These are phyloP conservation scores for Telopea speciosissima DNA, from an alignment of 177 flowering plant species.

Conservation along the genomic window DNA sequence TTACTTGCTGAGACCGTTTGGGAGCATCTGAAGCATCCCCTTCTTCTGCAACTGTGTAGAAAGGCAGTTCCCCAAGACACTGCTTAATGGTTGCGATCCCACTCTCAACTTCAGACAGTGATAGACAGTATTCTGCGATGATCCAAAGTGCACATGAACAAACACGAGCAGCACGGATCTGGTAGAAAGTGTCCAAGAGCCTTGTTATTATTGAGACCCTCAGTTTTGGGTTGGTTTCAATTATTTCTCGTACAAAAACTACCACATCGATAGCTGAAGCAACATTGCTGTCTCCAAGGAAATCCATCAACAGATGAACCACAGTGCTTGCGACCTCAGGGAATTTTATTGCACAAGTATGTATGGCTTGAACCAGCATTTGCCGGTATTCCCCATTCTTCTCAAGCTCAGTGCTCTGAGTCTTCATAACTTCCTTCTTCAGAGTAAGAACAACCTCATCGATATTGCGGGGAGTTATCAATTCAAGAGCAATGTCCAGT, in stretches of 20 bases:
- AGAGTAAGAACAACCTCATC: constrained; percentile 72
- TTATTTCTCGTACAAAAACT: constrained; percentile 69
- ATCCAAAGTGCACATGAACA: constrained; percentile 88
- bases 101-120: constrained; percentile 78
- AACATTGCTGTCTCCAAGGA: constrained; percentile 75
- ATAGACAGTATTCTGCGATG: constrained; percentile 73
- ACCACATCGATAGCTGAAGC: constrained; percentile 82
- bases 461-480: constrained; percentile 40
- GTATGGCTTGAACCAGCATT: constrained; percentile 72
- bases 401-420: constrained; percentile 60
- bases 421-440: constrained; percentile 76
- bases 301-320: constrained; percentile 87
- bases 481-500: constrained; percentile 52
- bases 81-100: constrained; percentile 73
- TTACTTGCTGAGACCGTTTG: constrained; percentile 50
- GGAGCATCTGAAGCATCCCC: constrained; percentile 49
- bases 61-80: constrained; percentile 62
- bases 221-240: constrained; percentile 72
- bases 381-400: constrained; percentile 75
- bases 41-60: constrained; percentile 54
- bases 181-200: constrained; percentile 76
- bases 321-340: constrained; percentile 87
- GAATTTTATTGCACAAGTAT: constrained; percentile 65
- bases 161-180: constrained; percentile 60
- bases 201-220: constrained; percentile 79